Base-by-base conservation (phyloP, 2,329 filamentous ascomycete genomes). In the Colletotrichum sp. region DNA sequence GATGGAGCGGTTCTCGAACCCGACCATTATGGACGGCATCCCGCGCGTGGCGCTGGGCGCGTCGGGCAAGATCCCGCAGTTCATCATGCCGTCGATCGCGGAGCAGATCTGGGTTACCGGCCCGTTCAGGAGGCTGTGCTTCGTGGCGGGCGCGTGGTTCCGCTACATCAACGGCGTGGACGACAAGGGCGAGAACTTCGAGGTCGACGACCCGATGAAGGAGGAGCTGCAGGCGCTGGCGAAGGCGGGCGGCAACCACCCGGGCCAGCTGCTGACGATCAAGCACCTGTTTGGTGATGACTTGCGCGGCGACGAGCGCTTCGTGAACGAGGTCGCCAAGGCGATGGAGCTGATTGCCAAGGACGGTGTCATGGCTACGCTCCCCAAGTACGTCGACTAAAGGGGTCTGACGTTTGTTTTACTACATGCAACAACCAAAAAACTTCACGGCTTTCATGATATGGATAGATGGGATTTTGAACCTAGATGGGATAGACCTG, bases 1-100 rank as follows among this genome's bases (percentile, higher is more conserved):
- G 60, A 86, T 90, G 76, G 88, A 89, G 81, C 89, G 89, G 49
- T 90, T 90, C 84, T 87, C 87, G 80, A 90, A 90, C 87, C 88
- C 89, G 1, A 89, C 88, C 70, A 90, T 90, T 79, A 89, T 87
- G 88, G 89, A 90, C 76, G 88, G 90, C 82, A 84, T 90, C 71
- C 86, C 88, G 52, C 89, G 89, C 49, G 83, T 90, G 76, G 87
- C 87, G 75, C 85, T 90, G 26, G 87, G 87, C 80, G 88, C 85
- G 26, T 89, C 88, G 8, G 89, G 89, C 83, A 90, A 90, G 86
- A 86, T 90, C 52, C 89, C 89, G 0, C 88, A 88, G 82, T 88
- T 88, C 83, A 86, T 88, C 84, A 88, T 87, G 85, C 86, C 86
- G 12, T 87, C 86, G 34, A 84, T 88, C 74, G 86, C 86, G 74